These are phyloP conservation scores for Forsythia suspensa DNA, from an alignment of 257 asterid genomes.

Conservation along the genomic window DNA sequence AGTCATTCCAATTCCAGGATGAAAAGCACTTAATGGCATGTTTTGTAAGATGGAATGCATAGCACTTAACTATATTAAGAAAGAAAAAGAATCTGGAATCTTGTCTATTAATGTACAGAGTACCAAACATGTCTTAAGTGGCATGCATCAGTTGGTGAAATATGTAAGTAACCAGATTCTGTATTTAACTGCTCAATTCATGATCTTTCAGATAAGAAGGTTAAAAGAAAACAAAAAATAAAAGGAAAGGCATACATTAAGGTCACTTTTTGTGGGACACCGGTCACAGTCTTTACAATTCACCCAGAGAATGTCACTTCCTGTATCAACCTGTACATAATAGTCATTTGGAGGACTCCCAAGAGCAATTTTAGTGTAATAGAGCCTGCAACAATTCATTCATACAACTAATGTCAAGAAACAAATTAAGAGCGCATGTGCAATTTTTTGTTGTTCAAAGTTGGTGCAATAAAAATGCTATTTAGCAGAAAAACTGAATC, in stretches of 20 bases:
- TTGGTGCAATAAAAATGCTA: not conserved
- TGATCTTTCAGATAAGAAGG: not conserved
- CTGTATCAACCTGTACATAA: slow-evolving; percentile 95
- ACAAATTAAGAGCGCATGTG: not conserved
- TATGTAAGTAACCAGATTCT: slow-evolving; percentile 5
- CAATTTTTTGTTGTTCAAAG: not conserved
- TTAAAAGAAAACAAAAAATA: not conserved
- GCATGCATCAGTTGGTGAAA: not conserved
- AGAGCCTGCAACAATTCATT: slow-evolving; percentile 64
- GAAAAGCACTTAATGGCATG: not conserved
- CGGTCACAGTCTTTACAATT: slow-evolving; percentile 78
- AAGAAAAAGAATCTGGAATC: not conserved
- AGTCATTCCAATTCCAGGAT: slow-evolving; percentile 15
- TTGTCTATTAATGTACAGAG: not conserved
- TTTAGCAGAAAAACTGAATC: not conserved
- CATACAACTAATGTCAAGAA: slow-evolving; percentile 13
- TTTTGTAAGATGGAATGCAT: not conserved
- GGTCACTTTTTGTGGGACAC: slow-evolving; percentile 84
- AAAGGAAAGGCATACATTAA: slow-evolving; percentile 52
- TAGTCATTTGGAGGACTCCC: slow-evolving; percentile 95
- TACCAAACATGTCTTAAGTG: not conserved
- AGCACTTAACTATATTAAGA: not conserved
- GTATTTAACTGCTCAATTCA: not conserved
- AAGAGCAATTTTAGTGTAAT: slow-evolving; percentile 77
- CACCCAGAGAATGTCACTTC: slow-evolving; percentile 98